A percentile compares a stretch with the other conserved stretches of the same genome.
These are phyloP conservation scores for Phyllosticta citribraziliensis DNA, from an alignment of 2,329 filamentous ascomycete genomes.

Conservation along the genomic window DNA sequence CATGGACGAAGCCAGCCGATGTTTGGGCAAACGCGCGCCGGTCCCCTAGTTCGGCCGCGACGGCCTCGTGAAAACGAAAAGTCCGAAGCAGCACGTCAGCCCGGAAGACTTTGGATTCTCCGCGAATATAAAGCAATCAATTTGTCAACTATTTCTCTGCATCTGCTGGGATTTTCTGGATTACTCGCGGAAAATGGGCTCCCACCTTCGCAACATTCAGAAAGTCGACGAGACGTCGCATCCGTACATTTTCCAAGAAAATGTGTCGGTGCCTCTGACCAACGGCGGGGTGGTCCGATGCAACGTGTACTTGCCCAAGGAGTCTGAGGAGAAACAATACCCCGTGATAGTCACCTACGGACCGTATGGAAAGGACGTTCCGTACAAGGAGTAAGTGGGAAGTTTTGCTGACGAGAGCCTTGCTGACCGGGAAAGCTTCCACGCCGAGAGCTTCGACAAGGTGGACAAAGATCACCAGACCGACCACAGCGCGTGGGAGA, in stretches of 20 bases:
- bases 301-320: constrained; percentile 43
- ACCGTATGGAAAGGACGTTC: background rate
- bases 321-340: constrained; percentile 1
- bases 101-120: background rate
- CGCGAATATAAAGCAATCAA: background rate
- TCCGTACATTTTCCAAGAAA: constrained; percentile 41
- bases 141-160: background rate
- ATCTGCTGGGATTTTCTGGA: background rate
- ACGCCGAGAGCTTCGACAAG: constrained; percentile 34
- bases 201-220: constrained; percentile 21
- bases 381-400: background rate
- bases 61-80: background rate
- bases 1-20: background rate
- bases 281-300: constrained; percentile 33
- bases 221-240: constrained; percentile 24
- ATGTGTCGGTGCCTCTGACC: constrained; percentile 34
- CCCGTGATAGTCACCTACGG: background rate
- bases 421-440: constrained; percentile 20
- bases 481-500: constrained; percentile 49
- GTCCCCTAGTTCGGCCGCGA: background rate
- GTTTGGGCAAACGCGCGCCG: background rate
- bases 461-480: constrained; percentile 46
- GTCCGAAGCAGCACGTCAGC: background rate
- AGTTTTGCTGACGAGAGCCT: background rate
- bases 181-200: background rate